These are phyloP conservation scores for Arthrobotrys megalospora DNA, from an alignment of 2,329 filamentous ascomycete species.

Conservation along the genomic window DNA sequence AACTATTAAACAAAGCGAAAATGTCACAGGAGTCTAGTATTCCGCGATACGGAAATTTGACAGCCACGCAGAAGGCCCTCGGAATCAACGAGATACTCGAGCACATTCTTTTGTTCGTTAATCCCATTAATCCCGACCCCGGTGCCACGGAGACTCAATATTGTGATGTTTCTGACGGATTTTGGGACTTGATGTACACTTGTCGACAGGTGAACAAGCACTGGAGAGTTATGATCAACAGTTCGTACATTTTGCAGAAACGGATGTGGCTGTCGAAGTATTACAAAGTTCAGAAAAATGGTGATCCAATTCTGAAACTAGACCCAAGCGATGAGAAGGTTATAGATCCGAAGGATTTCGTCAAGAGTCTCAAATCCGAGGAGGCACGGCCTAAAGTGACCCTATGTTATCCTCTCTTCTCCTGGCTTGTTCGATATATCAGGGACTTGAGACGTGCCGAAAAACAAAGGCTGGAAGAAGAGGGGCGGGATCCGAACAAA, in stretches of 20 bases:
- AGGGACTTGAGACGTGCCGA: neutral
- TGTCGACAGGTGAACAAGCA: slow-evolving; percentile 11
- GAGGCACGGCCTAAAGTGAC: neutral
- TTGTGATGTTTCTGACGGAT: slow-evolving; percentile 6
- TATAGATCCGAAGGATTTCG: neutral
- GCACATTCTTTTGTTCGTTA: slow-evolving; percentile 25
- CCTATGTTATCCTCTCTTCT: neutral
- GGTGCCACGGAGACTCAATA: neutral
- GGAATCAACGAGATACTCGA: slow-evolving; percentile 18
- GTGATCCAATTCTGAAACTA: too few species aligned
- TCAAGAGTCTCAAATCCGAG: neutral
- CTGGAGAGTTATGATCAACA: slow-evolving; percentile 22
- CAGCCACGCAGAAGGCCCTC: neutral
- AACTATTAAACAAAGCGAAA: neutral
- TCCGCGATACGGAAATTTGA: neutral
- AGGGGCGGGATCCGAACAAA: too few species aligned
- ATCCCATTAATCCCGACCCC: neutral
- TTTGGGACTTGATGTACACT: neutral
- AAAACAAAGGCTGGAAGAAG: neutral
- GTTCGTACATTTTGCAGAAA: neutral
- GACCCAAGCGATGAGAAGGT: too few species aligned
- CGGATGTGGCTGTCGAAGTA: neutral
- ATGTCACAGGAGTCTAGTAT: neutral
- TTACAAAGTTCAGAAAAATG: neutral
- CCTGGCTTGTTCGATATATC: neutral